Conservation (phyloP, 73 alveolate genomes). For the Tetrahymena malaccensis region DNA sequence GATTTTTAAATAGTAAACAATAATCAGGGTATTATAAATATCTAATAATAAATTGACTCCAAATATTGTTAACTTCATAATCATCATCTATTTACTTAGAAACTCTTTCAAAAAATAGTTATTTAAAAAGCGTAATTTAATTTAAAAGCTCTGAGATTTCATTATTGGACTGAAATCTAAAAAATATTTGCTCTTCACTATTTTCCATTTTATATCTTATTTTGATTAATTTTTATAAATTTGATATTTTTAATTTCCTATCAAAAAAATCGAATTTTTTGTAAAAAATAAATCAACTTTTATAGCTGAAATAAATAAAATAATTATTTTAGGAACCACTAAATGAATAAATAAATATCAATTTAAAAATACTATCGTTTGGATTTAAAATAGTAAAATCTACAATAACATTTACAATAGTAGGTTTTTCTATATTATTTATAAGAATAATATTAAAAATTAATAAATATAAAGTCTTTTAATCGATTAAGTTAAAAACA, state of each 20-base stretch:
- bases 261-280: neutral
- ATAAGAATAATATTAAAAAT: no score
- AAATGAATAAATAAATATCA: no score
- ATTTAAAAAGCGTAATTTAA: neutral
- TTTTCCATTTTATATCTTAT: neutral
- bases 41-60: neutral
- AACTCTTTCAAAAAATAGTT: neutral
- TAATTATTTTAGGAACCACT: no score
- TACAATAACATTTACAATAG: no score
- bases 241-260: neutral
- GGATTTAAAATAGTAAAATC: no score
- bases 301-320: no score
- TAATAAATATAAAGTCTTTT: no score
- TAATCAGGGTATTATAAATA: neutral
- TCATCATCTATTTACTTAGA: neutral
- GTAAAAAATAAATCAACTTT: neutral
- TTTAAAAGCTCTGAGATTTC: neutral
- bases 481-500: no score
- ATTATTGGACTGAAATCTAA: neutral
- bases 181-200: neutral
- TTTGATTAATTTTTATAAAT: neutral
- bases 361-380: no score
- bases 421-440: no score
- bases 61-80: neutral
- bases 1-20: neutral